phyloP scores from a whole-genome alignment of 768 basidiomycete species.

The Mycena vitilis region DNA sequence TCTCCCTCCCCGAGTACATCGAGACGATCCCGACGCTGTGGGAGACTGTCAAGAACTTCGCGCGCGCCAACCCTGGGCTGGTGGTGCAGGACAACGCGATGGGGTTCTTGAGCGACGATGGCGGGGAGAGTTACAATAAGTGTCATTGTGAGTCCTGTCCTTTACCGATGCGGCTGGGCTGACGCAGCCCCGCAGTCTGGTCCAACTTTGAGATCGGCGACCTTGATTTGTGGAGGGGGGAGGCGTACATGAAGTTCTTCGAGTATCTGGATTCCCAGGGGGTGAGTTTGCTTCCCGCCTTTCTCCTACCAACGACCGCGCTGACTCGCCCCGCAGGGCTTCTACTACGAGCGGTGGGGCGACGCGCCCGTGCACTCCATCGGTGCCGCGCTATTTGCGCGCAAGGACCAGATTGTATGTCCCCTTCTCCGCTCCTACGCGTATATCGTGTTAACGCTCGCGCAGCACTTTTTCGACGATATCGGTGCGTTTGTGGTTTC shows the following conservation, averaged over 20 bases:
- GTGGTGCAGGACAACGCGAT: slow-evolving; percentile 60
- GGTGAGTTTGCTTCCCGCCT: no score
- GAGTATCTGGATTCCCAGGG: no score
- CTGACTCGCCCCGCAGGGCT: slow-evolving; percentile 46
- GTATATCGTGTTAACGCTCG: background rate
- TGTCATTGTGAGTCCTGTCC: slow-evolving; percentile 60
- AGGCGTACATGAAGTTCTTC: slow-evolving; percentile 62
- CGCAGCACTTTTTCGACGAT: background rate
- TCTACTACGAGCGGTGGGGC: slow-evolving; percentile 39
- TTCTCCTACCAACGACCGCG: no score
- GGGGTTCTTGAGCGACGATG: slow-evolving; percentile 50
- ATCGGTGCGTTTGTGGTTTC: background rate
- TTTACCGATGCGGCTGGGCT: no score
- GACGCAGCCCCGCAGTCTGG: slow-evolving; percentile 43
- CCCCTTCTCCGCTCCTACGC: background rate
- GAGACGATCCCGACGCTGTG: slow-evolving; percentile 72
- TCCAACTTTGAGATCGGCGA: slow-evolving; percentile 66
- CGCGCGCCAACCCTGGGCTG: slow-evolving; percentile 53
- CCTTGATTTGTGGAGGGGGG: slow-evolving; percentile 58
- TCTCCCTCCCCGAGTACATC: slow-evolving; percentile 65
- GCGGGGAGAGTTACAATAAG: slow-evolving; percentile 66
- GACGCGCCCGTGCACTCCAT: slow-evolving; percentile 71
- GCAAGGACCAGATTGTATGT: slow-evolving; percentile 48
- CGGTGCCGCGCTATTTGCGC: slow-evolving; percentile 59
- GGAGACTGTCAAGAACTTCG: slow-evolving; percentile 64